phyloP scores from a whole-genome alignment of 495 filamentous ascomycete species.

The Podospora pseudocomata region DNA sequence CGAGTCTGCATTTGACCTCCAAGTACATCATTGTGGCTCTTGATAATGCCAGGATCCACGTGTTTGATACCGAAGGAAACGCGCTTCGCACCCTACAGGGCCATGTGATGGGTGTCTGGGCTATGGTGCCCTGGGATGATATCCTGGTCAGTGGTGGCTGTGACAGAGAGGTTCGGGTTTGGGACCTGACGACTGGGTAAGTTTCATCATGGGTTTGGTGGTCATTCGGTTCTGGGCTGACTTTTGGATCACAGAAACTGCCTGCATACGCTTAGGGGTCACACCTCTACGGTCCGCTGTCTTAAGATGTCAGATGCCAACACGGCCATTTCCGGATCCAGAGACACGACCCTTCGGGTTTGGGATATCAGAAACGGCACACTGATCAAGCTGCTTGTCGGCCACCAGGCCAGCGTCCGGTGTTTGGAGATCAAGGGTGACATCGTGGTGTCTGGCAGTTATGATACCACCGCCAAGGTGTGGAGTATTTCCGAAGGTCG shows the following conservation, averaged over 20 bases:
- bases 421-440: conserved; percentile 96
- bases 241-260: conserved; percentile 46
- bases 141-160: conserved; percentile 93
- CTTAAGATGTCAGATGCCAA: conserved; percentile 94
- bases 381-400: conserved; percentile 87
- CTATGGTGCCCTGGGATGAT: conserved; percentile 98
- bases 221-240: conserved; percentile 19
- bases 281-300: conserved; percentile 94
- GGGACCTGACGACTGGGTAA: conserved; percentile 95
- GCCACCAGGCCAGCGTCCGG: conserved; percentile 93
- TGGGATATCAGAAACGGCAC: conserved; percentile 86
- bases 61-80: conserved; percentile 88
- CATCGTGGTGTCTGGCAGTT: conserved; percentile 91
- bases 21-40: conserved; percentile 97
- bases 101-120: conserved; percentile 99
- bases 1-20: conserved; percentile 85
- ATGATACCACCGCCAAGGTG: conserved; percentile 93
- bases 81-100: conserved; percentile 85
- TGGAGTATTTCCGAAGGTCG: conserved; percentile 95
- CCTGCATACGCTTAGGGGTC: conserved; percentile 82
- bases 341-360: conserved; percentile 89
- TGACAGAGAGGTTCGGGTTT: conserved; percentile 93
- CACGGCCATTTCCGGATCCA: conserved; percentile 92
- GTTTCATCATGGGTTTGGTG: conserved; percentile 22
- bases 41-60: conserved; percentile 97